These are phyloP conservation scores for Zygotorulaspora sp. DNA, from an alignment of 805 yeast genomes.

Conservation along the genomic window DNA sequence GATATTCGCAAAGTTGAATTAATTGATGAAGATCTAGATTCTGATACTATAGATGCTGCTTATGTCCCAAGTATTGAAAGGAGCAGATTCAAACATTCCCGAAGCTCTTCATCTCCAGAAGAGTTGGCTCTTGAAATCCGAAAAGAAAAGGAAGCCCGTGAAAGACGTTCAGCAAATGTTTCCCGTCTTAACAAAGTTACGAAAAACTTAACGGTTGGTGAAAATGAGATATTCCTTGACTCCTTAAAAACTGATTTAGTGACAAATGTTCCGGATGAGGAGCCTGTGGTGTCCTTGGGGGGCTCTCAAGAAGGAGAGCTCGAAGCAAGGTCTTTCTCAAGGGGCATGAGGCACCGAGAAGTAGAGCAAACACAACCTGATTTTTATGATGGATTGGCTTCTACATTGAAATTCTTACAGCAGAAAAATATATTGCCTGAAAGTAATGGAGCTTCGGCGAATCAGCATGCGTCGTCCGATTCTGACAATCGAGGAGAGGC, in stretches of 20 bases:
- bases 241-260: conserved; percentile 16
- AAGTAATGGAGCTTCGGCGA: conserved; percentile 1
- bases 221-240: conserved; percentile 34
- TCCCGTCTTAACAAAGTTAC: conserved; percentile 17
- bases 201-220: conserved; percentile 38
- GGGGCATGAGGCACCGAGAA: no score
- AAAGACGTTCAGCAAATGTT: conserved; percentile 17
- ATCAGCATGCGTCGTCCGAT: not conserved
- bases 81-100: conserved; percentile 16
- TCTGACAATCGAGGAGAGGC: conserved; percentile 1
- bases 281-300: not conserved
- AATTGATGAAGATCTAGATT: conserved; percentile 26
- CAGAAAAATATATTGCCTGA: conserved; percentile 16
- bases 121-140: conserved; percentile 39
- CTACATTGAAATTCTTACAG: conserved; percentile 26
- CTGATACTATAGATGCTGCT: conserved; percentile 38
- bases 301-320: not conserved
- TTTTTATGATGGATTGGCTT: conserved; percentile 31
- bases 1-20: conserved; percentile 37
- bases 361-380: conserved; percentile 4
- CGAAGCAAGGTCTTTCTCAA: not conserved
- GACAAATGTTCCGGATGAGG: conserved; percentile 1
- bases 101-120: conserved; percentile 9
- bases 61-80: conserved; percentile 7
- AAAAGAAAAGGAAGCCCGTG: conserved; percentile 25